These are phyloP conservation scores for Ashbya aceris DNA, from an alignment of 1,139 yeast species.

Conservation along the genomic window DNA sequence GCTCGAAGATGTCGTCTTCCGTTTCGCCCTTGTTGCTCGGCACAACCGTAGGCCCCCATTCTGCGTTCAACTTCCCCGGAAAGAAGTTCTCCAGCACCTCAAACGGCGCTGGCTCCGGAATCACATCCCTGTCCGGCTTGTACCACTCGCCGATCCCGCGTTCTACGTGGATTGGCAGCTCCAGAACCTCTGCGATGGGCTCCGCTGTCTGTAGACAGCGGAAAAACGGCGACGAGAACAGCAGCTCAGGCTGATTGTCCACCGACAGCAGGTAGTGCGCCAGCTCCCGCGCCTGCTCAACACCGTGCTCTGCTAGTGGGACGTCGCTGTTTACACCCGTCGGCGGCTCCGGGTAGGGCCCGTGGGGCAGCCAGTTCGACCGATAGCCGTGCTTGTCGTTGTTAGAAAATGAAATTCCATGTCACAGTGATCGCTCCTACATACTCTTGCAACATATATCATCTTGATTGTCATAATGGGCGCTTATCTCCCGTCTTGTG, in stretches of 20 bases:
- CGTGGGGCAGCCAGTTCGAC: constrained; percentile 68
- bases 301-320: constrained; percentile 70
- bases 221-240: constrained; percentile 77
- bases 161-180: constrained; percentile 52
- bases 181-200: constrained; percentile 51
- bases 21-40: constrained; percentile 64
- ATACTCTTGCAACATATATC: constrained; percentile 34
- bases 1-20: constrained; percentile 47
- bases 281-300: constrained; percentile 67
- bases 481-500: not conserved
- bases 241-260: constrained; percentile 48
- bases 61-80: constrained; percentile 35
- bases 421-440: constrained; percentile 6
- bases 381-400: constrained; percentile 57
- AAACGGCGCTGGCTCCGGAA: constrained; percentile 53
- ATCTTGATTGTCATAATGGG: constrained; percentile 29
- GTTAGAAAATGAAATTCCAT: not conserved
- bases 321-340: constrained; percentile 82
- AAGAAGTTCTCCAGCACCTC: constrained; percentile 43
- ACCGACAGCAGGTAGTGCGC: constrained; percentile 42
- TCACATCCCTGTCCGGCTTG: constrained; percentile 42
- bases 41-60: constrained; percentile 42
- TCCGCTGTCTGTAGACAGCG: constrained; percentile 79
- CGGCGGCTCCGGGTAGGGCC: constrained; percentile 63
- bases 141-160: constrained; percentile 71